Conservation (phyloP, 768 basidiomycete species). For the Phanerodontia chrysosporium region DNA sequence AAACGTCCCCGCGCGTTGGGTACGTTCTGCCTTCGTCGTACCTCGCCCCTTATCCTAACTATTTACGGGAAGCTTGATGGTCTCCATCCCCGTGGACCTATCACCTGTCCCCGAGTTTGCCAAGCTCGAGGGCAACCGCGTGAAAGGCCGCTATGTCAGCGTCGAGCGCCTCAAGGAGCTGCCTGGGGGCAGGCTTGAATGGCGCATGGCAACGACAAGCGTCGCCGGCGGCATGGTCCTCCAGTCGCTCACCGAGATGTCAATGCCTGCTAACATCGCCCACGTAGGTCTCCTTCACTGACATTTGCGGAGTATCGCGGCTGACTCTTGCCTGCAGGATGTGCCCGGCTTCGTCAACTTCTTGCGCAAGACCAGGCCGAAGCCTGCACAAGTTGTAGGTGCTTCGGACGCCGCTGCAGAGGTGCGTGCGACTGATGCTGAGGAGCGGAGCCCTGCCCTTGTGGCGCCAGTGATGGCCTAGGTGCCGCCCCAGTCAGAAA, state of each 20-base stretch:
- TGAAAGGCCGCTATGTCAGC: conserved; percentile 64
- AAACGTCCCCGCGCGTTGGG: conserved; percentile 53
- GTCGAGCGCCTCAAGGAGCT: conserved; percentile 65
- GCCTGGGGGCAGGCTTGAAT: conserved; percentile 61
- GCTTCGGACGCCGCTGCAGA: neutral
- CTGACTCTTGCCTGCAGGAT: neutral
- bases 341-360: conserved; percentile 11
- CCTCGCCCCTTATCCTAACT: neutral
- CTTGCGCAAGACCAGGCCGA: neutral
- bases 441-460: neutral
- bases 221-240: conserved; percentile 70
- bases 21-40: conserved; percentile 30
- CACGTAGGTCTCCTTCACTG: conserved; percentile 36
- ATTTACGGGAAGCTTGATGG: conserved; percentile 26
- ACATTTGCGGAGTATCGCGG: neutral
- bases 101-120: conserved; percentile 52
- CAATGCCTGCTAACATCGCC: conserved; percentile 60
- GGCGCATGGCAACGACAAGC: conserved; percentile 79
- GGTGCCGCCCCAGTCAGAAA: neutral
- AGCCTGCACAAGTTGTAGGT: neutral
- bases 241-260: conserved; percentile 54
- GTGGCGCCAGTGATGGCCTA: neutral
- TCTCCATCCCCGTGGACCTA: conserved; percentile 70
- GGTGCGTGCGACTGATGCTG: neutral
- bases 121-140: conserved; percentile 59